These are phyloP conservation scores for Ustilaginoidea virens DNA, from an alignment of 2,329 filamentous ascomycete genomes.

Conservation along the genomic window DNA sequence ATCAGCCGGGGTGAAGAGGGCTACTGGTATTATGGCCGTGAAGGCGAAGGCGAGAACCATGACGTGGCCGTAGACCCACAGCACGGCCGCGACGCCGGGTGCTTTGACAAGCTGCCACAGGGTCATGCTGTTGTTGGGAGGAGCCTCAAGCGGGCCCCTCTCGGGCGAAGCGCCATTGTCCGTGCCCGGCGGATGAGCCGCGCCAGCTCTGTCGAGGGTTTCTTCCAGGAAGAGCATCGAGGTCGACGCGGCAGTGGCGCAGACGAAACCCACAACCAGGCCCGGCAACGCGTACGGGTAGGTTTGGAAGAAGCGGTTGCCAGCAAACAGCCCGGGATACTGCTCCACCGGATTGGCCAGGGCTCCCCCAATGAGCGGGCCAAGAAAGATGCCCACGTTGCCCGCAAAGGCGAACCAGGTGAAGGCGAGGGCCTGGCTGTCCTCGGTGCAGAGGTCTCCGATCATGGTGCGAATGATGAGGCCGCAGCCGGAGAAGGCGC, in stretches of 20 bases:
- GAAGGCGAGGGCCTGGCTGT: conserved; percentile 59
- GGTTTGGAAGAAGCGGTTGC: conserved; percentile 26
- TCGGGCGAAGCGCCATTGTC: conserved; percentile 2
- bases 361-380: conserved; percentile 52
- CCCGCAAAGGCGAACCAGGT: conserved; percentile 62
- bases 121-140: conserved; percentile 7
- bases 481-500: conserved; percentile 58
- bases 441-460: conserved; percentile 51
- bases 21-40: conserved; percentile 55
- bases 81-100: conserved; percentile 49
- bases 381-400: conserved; percentile 60
- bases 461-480: conserved; percentile 68
- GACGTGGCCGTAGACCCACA: conserved; percentile 49
- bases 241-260: conserved; percentile 34
- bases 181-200: neutral
- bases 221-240: conserved; percentile 46
- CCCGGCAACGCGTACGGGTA: conserved; percentile 42
- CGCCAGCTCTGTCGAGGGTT: conserved; percentile 23
- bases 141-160: no score
- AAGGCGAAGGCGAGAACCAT: conserved; percentile 57
- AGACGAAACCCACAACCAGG: conserved; percentile 38
- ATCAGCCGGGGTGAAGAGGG: conserved; percentile 45
- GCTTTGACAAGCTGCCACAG: conserved; percentile 34
- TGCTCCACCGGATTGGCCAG: conserved; percentile 52
- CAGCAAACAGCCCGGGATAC: conserved; percentile 39